Conservation (phyloP, 495 filamentous ascomycete species). For the Mytilinidion resinicola region DNA sequence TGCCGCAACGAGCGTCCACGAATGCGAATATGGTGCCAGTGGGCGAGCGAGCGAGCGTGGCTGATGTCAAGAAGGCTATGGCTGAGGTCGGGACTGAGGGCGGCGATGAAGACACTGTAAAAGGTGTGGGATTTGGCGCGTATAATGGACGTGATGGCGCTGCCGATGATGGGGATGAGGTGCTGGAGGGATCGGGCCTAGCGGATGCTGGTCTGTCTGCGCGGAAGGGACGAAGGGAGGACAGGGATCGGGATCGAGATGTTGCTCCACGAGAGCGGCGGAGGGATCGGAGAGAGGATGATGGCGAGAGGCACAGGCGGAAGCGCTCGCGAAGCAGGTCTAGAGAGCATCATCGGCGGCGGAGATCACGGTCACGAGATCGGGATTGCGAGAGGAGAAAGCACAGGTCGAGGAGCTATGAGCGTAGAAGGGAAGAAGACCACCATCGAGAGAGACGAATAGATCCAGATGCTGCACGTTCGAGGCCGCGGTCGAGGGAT, state of each 20-base stretch:
- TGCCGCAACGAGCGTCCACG: constrained; percentile 37
- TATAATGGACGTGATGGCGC: constrained; percentile 3
- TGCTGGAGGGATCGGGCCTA: neutral
- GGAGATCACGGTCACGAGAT: neutral
- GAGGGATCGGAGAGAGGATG: constrained; percentile 1
- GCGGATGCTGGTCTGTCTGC: neutral
- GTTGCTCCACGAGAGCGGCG: constrained; percentile 3
- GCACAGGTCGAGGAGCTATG: neutral
- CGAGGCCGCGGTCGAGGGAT: neutral
- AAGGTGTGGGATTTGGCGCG: constrained; percentile 16
- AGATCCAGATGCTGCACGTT: neutral
- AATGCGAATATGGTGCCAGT: constrained; percentile 35
- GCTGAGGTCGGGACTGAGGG: constrained; percentile 24
- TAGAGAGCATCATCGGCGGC: neutral
- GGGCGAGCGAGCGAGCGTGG: constrained; percentile 27
- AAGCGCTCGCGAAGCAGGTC: neutral
- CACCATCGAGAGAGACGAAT: neutral
- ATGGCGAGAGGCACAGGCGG: neutral
- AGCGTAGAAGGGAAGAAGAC: neutral
- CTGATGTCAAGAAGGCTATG: constrained; percentile 30
- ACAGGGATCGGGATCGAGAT: neutral
- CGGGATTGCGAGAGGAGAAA: neutral
- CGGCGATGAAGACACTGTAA: constrained; percentile 16
- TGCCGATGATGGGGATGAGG: neutral
- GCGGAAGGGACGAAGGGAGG: neutral